These are phyloP conservation scores for Neophaeococcomyces aloes DNA, from an alignment of 2,329 filamentous ascomycete species.

Conservation along the genomic window DNA sequence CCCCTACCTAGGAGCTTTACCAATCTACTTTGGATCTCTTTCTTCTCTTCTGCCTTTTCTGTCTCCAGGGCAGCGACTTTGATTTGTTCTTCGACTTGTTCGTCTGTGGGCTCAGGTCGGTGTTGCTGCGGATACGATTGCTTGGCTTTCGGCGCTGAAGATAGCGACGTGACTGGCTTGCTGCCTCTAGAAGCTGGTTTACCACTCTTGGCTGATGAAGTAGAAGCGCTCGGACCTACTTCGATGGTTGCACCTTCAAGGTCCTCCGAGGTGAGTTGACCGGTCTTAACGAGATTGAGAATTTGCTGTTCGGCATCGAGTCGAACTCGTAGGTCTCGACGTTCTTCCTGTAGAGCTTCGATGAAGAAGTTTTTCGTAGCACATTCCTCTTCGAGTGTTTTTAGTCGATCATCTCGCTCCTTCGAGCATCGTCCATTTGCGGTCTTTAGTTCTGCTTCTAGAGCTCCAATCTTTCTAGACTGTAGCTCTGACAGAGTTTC, in stretches of 20 bases:
- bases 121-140: too few relatives aligned
- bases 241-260: constrained; percentile 23
- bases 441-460: constrained; percentile 46
- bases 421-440: constrained; percentile 39
- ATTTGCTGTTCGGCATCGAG: constrained; percentile 18
- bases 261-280: constrained; percentile 74
- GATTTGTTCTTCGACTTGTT: background rate
- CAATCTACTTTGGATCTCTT: background rate
- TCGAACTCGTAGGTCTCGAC: constrained; percentile 20
- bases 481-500: constrained; percentile 73
- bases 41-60: background rate
- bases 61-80: background rate
- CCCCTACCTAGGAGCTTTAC: background rate
- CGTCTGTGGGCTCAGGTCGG: too few relatives aligned
- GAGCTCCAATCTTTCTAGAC: constrained; percentile 63
- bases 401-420: constrained; percentile 10
- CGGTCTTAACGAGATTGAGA: constrained; percentile 41
- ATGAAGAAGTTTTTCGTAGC: constrained; percentile 20
- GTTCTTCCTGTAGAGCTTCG: constrained; percentile 19
- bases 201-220: background rate
- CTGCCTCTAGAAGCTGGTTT: background rate
- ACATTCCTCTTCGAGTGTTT: constrained; percentile 22
- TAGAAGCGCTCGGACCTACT: background rate
- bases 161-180: background rate
- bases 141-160: background rate